phyloP scores from a whole-genome alignment of 495 filamentous ascomycete species.

The Neohortaea acidophila region DNA sequence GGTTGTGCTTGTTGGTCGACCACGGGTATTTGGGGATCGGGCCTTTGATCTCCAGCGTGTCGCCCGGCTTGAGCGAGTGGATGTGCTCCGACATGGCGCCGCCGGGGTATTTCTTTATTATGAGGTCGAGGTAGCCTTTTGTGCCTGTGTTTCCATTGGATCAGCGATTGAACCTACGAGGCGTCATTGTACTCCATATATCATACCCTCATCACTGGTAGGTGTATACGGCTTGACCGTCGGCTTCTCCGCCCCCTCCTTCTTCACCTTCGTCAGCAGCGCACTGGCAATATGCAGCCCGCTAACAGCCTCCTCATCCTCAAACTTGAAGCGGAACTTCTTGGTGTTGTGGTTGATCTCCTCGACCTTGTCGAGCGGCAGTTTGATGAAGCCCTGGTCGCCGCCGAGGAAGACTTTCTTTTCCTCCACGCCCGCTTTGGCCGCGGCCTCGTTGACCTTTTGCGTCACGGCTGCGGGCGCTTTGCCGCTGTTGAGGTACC shows the following conservation, averaged over 20 bases:
- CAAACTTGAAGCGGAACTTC: conserved; percentile 65
- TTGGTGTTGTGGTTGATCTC: conserved; percentile 79
- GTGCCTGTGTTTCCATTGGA: conserved; percentile 43
- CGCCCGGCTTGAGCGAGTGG: conserved; percentile 63
- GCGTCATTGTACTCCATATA: not conserved
- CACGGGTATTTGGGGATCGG: conserved; percentile 90
- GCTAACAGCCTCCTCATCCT: conserved; percentile 67
- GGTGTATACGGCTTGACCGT: conserved; percentile 88
- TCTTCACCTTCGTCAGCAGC: conserved; percentile 75
- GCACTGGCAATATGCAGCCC: conserved; percentile 72
- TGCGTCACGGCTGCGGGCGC: too few species aligned
- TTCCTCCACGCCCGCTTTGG: conserved; percentile 14
- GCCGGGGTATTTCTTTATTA: conserved; percentile 79
- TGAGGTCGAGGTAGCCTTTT: conserved; percentile 67
- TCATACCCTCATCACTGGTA: conserved; percentile 66
- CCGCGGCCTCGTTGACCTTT: conserved; percentile 2
- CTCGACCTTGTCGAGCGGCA: conserved; percentile 66
- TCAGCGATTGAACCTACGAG: not conserved
- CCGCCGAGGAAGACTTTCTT: conserved; percentile 52
- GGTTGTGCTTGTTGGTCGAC: conserved; percentile 83
- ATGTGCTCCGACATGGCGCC: conserved; percentile 85
- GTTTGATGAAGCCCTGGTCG: conserved; percentile 67
- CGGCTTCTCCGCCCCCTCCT: conserved; percentile 60
- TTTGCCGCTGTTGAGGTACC: conserved; percentile 16
- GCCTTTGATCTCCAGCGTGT: conserved; percentile 80